These are phyloP conservation scores for Apiospora marii DNA, from an alignment of 2,329 filamentous ascomycete genomes.

Conservation along the genomic window DNA sequence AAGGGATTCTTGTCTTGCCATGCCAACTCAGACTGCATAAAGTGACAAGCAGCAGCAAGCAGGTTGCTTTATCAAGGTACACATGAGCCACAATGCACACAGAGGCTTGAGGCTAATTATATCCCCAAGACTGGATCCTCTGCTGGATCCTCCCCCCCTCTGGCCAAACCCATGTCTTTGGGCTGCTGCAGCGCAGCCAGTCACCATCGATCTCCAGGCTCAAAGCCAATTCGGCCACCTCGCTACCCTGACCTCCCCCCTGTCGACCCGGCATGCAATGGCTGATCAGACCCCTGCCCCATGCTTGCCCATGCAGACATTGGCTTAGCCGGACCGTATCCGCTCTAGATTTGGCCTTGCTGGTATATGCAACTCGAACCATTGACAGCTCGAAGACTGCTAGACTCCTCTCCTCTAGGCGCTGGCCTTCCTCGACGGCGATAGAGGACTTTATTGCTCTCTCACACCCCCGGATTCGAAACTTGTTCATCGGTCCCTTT, in stretches of 20 bases:
- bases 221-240: conserved; percentile 42
- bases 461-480: conserved; percentile 37
- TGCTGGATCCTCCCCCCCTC: conserved; percentile 27
- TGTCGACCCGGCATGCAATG: conserved; percentile 48
- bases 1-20: not conserved
- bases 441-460: conserved; percentile 48
- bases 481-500: conserved; percentile 33
- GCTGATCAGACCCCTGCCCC: conserved; percentile 45
- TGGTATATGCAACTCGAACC: conserved; percentile 49
- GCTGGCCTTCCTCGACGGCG: conserved; percentile 47
- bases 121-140: conserved; percentile 43
- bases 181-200: conserved; percentile 45
- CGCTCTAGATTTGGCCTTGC: conserved; percentile 49
- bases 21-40: conserved; percentile 20
- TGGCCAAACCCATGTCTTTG: conserved; percentile 36
- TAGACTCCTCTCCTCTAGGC: conserved; percentile 50
- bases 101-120: conserved; percentile 48
- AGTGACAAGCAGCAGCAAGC: conserved; percentile 22
- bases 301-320: conserved; percentile 46
- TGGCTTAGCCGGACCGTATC: conserved; percentile 54
- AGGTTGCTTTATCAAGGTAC: conserved; percentile 19
- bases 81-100: conserved; percentile 31
- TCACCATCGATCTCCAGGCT: conserved; percentile 38
- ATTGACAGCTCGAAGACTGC: conserved; percentile 47
- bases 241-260: conserved; percentile 43